These are phyloP conservation scores for Phaeodactylum tricornutum DNA, from an alignment of 108 stramenopile genomes.

Conservation along the genomic window DNA sequence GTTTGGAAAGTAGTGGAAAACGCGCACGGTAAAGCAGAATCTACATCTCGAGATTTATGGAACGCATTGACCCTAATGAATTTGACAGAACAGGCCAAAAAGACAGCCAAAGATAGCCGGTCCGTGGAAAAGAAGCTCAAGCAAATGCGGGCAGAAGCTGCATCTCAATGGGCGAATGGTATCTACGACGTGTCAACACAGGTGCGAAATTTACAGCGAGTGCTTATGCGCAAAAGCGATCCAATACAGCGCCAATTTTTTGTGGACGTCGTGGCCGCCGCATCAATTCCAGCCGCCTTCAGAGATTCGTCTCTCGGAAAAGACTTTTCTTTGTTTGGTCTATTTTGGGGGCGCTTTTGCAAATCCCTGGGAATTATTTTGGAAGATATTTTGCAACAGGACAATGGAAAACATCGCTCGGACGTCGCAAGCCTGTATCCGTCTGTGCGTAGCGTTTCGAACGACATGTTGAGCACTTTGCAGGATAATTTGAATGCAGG, in stretches of 20 bases:
- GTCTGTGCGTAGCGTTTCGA: conserved; percentile 49
- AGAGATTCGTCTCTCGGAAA: background rate
- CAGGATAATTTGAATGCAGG: conserved; percentile 62
- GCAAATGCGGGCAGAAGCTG: conserved; percentile 49
- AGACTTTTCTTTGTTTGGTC: conserved; percentile 44
- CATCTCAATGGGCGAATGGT: conserved; percentile 38
- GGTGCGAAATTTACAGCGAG: conserved; percentile 74
- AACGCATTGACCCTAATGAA: conserved; percentile 29
- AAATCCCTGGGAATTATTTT: conserved; percentile 45
- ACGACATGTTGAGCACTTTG: conserved; percentile 62
- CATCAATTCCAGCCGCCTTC: conserved; percentile 34
- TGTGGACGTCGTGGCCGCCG: conserved; percentile 51
- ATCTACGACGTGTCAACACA: conserved; percentile 48
- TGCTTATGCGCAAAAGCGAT: conserved; percentile 63
- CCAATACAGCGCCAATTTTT: conserved; percentile 63
- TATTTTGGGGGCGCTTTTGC: conserved; percentile 72
- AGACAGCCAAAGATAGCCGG: background rate
- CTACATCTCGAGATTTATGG: conserved; percentile 17
- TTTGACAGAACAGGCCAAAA: conserved; percentile 26
- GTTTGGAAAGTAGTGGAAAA: conserved; percentile 62
- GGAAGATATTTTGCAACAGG: conserved; percentile 47
- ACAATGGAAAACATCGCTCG: conserved; percentile 39
- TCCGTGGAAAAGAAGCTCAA: conserved; percentile 40
- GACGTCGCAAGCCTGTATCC: conserved; percentile 76
- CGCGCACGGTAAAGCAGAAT: conserved; percentile 38